Conservation (phyloP, 352 stramenopile species). For the Hyaloperonospora arabidopsidis region DNA sequence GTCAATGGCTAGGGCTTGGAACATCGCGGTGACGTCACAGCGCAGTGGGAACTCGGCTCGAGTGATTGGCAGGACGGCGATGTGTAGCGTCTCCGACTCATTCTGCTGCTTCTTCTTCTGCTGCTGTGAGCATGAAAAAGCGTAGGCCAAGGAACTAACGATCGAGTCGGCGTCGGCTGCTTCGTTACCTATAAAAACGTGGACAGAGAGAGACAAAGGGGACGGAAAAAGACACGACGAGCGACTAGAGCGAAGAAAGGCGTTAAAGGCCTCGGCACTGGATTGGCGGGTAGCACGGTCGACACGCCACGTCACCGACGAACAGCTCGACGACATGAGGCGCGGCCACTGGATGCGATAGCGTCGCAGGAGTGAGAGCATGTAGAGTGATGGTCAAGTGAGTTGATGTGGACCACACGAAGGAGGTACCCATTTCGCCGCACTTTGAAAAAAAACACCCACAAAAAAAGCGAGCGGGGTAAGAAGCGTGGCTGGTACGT, state of each 20-base stretch:
- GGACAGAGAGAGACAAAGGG: slow-evolving; percentile 16
- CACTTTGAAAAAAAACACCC: background rate
- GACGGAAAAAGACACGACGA: slow-evolving; percentile 4
- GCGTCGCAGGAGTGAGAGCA: slow-evolving; percentile 5
- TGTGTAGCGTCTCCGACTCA: slow-evolving; percentile 18
- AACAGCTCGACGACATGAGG: slow-evolving; percentile 5
- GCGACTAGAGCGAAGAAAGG: slow-evolving; percentile 17
- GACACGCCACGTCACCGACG: slow-evolving; percentile 7
- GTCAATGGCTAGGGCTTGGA: slow-evolving; percentile 49
- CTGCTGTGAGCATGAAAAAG: slow-evolving; percentile 27
- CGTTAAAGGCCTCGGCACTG: slow-evolving; percentile 19
- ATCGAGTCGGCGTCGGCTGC: slow-evolving; percentile 79
- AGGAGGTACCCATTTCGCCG: background rate
- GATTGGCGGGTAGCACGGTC: slow-evolving; percentile 8
- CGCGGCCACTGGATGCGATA: too few species aligned
- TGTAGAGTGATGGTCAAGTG: background rate
- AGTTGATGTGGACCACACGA: background rate
- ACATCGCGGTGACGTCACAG: slow-evolving; percentile 58
- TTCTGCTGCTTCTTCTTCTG: slow-evolving; percentile 11
- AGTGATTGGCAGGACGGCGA: slow-evolving; percentile 61
- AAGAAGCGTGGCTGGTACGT: too few species aligned
- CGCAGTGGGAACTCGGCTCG: slow-evolving; percentile 53
- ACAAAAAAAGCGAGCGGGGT: too few species aligned
- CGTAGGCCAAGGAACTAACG: slow-evolving; percentile 66
- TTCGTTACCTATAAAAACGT: slow-evolving; percentile 75